These are phyloP conservation scores for Chytriomyces sp. DNA, from an alignment of 192 early-diverging fungal species.

Conservation along the genomic window DNA sequence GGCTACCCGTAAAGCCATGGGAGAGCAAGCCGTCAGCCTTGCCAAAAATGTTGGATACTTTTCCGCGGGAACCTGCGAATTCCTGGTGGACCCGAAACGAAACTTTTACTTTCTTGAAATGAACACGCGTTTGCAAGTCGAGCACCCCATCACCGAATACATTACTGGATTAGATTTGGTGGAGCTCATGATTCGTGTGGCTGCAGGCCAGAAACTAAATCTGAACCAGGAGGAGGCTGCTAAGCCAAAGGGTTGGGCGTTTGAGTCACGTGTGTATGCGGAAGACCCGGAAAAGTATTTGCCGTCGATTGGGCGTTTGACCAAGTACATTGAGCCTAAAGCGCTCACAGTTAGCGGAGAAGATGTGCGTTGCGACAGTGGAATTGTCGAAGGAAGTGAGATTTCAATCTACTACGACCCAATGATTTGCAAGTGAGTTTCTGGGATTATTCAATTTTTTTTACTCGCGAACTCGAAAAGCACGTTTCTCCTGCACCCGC, in stretches of 20 bases:
- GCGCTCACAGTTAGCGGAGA: slow-evolving; percentile 39
- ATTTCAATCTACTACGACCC: slow-evolving; percentile 95
- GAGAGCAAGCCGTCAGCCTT: slow-evolving; percentile 66
- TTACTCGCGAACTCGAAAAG: background rate
- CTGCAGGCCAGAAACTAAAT: slow-evolving; percentile 75
- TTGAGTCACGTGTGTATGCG: slow-evolving; percentile 95
- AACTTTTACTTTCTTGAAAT: slow-evolving; percentile 97
- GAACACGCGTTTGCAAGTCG: slow-evolving; percentile 98
- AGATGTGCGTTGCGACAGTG: slow-evolving; percentile 88
- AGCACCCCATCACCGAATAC: slow-evolving; percentile 98
- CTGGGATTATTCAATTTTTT: background rate
- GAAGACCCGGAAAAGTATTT: slow-evolving; percentile 94
- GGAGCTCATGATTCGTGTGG: slow-evolving; percentile 93
- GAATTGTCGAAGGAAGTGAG: slow-evolving; percentile 88
- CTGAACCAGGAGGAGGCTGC: slow-evolving; percentile 75
- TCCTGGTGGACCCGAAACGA: slow-evolving; percentile 79
- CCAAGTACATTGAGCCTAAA: slow-evolving; percentile 82
- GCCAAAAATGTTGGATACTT: slow-evolving; percentile 78
- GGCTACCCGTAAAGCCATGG: slow-evolving; percentile 52
- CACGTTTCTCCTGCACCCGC: background rate
- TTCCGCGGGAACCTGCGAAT: slow-evolving; percentile 96
- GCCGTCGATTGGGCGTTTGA: slow-evolving; percentile 87
- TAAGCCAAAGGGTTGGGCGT: slow-evolving; percentile 86
- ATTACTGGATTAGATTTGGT: slow-evolving; percentile 90
- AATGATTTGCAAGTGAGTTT: slow-evolving; percentile 72